Base-by-base conservation (phyloP, 1,139 yeast species). In the Suhomyces coccinellae region DNA sequence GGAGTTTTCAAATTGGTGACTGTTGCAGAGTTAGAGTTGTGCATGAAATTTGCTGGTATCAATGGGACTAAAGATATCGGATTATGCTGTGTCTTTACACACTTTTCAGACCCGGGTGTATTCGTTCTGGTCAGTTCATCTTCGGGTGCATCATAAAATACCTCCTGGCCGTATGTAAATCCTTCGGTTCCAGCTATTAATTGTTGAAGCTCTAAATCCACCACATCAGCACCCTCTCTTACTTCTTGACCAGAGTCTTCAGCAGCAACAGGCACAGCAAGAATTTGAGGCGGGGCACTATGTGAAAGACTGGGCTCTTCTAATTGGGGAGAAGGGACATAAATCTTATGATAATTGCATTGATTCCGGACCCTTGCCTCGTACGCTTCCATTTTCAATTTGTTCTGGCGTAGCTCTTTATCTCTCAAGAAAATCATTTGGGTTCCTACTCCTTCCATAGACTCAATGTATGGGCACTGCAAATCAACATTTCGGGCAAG, bases 401-500 rank as follows among this genome's bases (percentile, higher is more conserved):
- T 30, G 33, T 30, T 26, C 13, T 33, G 14, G 11, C 27, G 11
- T 7, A 38, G 27, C 3, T 12, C 26, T 14, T 40, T 34, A 10
- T 45, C 47, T 39, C 53, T 56, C 8, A 48, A 37, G 31, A 52
- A 52, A 29, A 58, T 32, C 31, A 57, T 40, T 32, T 49, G 52
- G 10, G 36, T 24, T 9, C 59, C 33, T 13, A 53, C 52, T 8
- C 58, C 45, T 33, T 48, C 45, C 0, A 54, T 41, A 1, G 59
- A 54, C 32, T 51, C 50, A 27, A 61, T 43, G 40, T 44, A 59
- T 5, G 57, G 59, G 10, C 48, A 41, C 7, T 47, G 36, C 4
- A 55, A 13, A 3, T 47, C 32, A 11, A 33, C 27, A 7, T 40
- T 17, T 40, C 43, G 1, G 62, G 52, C 22, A 46, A 15, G 24